Evolutionary conservation across 2,329 filamentous ascomycete genomes (phyloP).

Genomic region (Colletotrichum paranaense): DNA sequence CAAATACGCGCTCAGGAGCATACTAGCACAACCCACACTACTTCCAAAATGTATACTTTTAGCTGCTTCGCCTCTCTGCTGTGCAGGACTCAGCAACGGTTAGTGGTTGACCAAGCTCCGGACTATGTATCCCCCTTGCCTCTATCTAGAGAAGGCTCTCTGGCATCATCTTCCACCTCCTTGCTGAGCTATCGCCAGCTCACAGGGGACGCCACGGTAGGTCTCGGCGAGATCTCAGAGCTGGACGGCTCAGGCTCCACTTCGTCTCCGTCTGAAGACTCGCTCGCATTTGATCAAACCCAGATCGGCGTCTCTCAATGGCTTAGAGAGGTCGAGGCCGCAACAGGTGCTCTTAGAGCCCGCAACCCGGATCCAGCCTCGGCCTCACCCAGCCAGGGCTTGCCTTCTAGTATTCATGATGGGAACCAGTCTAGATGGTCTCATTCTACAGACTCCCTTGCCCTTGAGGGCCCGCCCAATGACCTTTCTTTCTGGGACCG

Average conservation of each 20-base stretch:
- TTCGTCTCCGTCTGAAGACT: not conserved
- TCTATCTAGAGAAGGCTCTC: not conserved
- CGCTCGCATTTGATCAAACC: not conserved
- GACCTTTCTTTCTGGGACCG: no score
- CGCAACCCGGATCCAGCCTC: not conserved
- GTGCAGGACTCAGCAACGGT: no score
- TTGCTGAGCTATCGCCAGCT: not conserved
- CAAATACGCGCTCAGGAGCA: not conserved
- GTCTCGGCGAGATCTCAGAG: not conserved
- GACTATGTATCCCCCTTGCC: not conserved
- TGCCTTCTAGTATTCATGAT: not conserved
- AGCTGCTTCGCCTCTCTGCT: not conserved
- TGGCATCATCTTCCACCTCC: not conserved
- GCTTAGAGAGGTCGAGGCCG: not conserved
- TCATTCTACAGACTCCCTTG: no score
- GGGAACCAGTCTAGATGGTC: no score
- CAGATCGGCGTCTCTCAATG: not conserved
- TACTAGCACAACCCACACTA: not conserved
- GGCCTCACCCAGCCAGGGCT: not conserved
- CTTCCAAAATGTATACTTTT: not conserved
- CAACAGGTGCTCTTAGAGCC: not conserved
- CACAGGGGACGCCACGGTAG: not conserved
- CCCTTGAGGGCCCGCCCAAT: no score
- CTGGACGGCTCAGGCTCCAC: no score
- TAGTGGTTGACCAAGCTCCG: not conserved